phyloP scores from a whole-genome alignment of 192 early-diverging fungal species.

The Phlyctochytrium planicorne region DNA sequence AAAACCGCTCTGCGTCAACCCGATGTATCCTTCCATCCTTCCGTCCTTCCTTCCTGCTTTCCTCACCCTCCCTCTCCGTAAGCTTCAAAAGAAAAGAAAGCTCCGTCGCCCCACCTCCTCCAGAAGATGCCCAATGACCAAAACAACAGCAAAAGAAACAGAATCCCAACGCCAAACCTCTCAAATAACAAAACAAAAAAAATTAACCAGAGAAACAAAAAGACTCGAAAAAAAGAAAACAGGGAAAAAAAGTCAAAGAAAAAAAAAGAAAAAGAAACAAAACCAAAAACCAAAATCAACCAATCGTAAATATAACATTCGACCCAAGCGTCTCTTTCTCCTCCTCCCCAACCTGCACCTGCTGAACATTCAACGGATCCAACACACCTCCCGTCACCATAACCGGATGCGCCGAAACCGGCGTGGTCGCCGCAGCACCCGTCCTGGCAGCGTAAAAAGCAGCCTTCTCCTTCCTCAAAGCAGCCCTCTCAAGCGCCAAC shows the following conservation, averaged over 20 bases:
- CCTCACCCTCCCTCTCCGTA: no score
- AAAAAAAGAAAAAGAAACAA: neutral
- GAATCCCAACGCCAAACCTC: neutral
- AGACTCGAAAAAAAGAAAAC: conserved; percentile 2
- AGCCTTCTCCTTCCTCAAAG: conserved; percentile 25
- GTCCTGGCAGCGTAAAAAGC: conserved; percentile 19
- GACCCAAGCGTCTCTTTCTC: neutral
- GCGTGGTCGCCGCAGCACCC: neutral
- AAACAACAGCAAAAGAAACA: neutral
- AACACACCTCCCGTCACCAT: neutral
- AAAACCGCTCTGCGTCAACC: no score
- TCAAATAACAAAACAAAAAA: neutral
- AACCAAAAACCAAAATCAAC: neutral
- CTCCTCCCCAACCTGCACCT: neutral
- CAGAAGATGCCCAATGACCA: neutral
- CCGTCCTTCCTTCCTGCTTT: no score
- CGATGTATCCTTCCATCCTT: no score
- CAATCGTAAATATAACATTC: neutral
- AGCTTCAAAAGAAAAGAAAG: no score
- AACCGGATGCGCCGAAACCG: neutral
- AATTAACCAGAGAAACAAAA: neutral
- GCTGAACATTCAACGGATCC: neutral
- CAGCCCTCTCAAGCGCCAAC: conserved; percentile 51
- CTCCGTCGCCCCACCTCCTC: no score
- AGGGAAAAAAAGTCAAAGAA: neutral